Base-by-base conservation (phyloP, 352 stramenopile species). In the Pythium coloratum region DNA sequence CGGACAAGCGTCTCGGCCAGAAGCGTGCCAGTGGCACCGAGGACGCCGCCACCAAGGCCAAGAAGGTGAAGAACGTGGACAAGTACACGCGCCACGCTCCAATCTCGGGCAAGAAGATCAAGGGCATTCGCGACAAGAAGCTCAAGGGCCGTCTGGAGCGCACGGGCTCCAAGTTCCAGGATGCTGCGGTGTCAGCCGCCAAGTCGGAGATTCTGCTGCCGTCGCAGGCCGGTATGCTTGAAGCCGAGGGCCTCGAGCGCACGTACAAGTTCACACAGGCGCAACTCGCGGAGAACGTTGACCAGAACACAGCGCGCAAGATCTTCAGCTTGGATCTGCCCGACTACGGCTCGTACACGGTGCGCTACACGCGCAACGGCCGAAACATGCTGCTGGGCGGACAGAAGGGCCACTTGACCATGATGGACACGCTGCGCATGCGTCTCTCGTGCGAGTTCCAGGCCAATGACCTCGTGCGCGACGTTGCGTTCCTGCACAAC, bases 401-500 rank as follows among this genome's bases (percentile, higher is more conserved):
- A 56, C 72, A 89, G 47, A 96, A 95, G 64, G 97, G 97, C 33
- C 97, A 99, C 81, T 60, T 99, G 34, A 94, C 94, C 8, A 77
- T 98, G 34, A 92, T 99, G 71, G 97, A 99, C 78, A 65, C 84
- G 60, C 78, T 98, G 59, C 85, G 89, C 59, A 97, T 95, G 81
- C 90, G 91, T 46, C 78, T 98, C 44, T 85, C 85, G 70, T 97
- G 82, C 63, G 96, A 99, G 76, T 97, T 99, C 72, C 86, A 98
- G 71, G 80, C 98, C 14, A 94, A 96, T 62, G 91, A 99, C 69
- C 80, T 94, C 33, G 94, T 99, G 44, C 83, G 96, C 59, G 97
- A 99, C 83, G 88, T 98, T 3, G 89, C 76, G 34, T 99, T 99
- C 76, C 77, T 99, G 62, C 97, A 99, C 80, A 99, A 99, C 82